Evolutionary conservation across 1,284 basidiomycete genomes (phyloP).

Genomic region (Trametes polyzona): DNA sequence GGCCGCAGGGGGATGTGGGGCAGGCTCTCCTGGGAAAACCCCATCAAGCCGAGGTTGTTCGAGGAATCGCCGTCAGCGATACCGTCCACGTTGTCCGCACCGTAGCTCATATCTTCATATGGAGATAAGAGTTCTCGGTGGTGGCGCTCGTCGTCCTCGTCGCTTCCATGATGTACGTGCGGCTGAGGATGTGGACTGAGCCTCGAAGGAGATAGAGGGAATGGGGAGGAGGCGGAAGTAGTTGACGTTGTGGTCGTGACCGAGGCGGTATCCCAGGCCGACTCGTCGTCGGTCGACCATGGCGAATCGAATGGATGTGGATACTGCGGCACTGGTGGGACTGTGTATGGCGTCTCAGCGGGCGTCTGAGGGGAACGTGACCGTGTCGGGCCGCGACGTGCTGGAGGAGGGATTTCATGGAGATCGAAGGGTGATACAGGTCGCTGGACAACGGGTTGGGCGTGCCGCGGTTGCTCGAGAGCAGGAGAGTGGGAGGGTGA

Average conservation of each 20-base stretch:
- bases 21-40: conserved; percentile 56
- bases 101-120: conserved; percentile 30
- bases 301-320: conserved; percentile 44
- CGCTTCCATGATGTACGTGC: conserved; percentile 37
- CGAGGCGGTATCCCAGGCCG: conserved; percentile 73
- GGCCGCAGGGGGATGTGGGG: conserved; percentile 96
- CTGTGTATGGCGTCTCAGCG: conserved; percentile 25
- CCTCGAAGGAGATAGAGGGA: conserved; percentile 39
- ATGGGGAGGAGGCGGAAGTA: conserved; percentile 49
- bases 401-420: conserved; percentile 31
- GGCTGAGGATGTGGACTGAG: conserved; percentile 35
- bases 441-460: conserved; percentile 12
- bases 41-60: conserved; percentile 31
- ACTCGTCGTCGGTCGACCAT: conserved; percentile 76
- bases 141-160: conserved; percentile 41
- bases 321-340: conserved; percentile 35
- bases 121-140: conserved; percentile 30
- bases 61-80: conserved; percentile 29
- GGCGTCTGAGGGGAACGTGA: conserved; percentile 28
- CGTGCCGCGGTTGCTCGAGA: conserved; percentile 16
- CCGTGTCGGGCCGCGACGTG: conserved; percentile 19
- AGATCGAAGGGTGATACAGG: conserved; percentile 25
- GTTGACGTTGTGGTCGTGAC: conserved; percentile 61
- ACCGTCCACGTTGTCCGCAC: conserved; percentile 35
- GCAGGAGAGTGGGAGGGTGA: conserved; percentile 46